Evolutionary conservation across 257 asterid species (phyloP), one percentile per base, ranked within the genome.

Genomic region (Scutellaria barbata): DNA sequence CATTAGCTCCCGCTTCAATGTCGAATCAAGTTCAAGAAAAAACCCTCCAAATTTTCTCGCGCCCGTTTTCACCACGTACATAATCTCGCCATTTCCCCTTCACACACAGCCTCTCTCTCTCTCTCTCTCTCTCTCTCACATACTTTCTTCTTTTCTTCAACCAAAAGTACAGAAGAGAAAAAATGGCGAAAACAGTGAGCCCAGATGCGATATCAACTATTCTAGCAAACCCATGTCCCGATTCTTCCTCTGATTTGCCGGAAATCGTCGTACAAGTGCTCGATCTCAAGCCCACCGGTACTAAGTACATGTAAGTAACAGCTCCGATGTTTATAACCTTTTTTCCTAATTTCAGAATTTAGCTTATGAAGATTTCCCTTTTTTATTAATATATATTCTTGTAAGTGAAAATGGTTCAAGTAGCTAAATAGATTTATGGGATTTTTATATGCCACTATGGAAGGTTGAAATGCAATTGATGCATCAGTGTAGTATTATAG

Each of bases 141-240:
- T 56, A 46, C 7, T 0, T 11, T 56, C 16, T 68, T 53, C 0
- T 22, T 10, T 58, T 45, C 1, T n/a, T 22, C 11, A 12, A 46
- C n/a, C 6, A 58, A 10, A 42, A 50, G 3, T 62, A 4, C 35
- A 0, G 58, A 9, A 40, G 63, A 6, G 43, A 18, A 63, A 52
- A 72, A 62, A 88, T 90, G 96, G 82, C 82, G 54, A 79, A 76
- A 60, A 5, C 57, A 48, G 86, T 85, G 66, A 89, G 66, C 81
- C 90, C 90, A 61, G 89, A 89, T 84, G 95, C 96, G 18, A 61
- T 94, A 10, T 87, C 95, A 0, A 58, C 79, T 55, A 82, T 94
- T 14, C 71, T 89, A 42, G 89, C 95, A 0, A 94, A 88, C 82
- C 97, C 99, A 0, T 89, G 85, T 20, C 93, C 96, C 0, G 87